Evolutionary conservation across 2,329 filamentous ascomycete genomes (phyloP).

Genomic region (Calonectria honghensis): DNA sequence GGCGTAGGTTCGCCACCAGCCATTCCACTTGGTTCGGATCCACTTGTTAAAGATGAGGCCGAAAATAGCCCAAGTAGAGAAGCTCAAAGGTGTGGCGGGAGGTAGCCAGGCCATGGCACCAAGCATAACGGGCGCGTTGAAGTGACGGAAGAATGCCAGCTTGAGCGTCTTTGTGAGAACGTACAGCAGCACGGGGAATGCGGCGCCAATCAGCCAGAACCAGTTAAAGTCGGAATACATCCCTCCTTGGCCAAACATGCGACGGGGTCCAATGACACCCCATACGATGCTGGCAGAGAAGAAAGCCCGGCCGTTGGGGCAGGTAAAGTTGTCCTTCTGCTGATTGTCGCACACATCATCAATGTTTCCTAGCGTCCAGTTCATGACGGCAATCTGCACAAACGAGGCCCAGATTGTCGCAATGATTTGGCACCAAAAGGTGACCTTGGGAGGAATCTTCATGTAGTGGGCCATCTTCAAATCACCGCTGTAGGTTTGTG

Average conservation of each 20-base stretch:
- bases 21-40: constrained; percentile 71
- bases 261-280: constrained; percentile 74
- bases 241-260: constrained; percentile 73
- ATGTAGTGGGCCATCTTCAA: constrained; percentile 71
- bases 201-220: constrained; percentile 72
- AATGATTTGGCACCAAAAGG: constrained; percentile 61
- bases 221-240: constrained; percentile 70
- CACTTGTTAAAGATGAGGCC: constrained; percentile 75
- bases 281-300: constrained; percentile 75
- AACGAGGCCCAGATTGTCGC: constrained; percentile 67
- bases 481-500: constrained; percentile 67
- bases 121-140: constrained; percentile 75
- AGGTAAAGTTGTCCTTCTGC: constrained; percentile 57
- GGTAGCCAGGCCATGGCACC: constrained; percentile 73
- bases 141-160: constrained; percentile 65
- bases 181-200: constrained; percentile 70
- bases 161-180: constrained; percentile 57
- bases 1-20: constrained; percentile 72
- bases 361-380: constrained; percentile 68
- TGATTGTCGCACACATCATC: constrained; percentile 64
- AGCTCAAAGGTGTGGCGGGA: constrained; percentile 76
- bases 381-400: constrained; percentile 67
- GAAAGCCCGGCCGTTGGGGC: constrained; percentile 63
- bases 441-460: constrained; percentile 66
- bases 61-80: constrained; percentile 74